phyloP scores from a whole-genome alignment of 176 grass and related monocot genomes.

The Raddia distichophylla region DNA sequence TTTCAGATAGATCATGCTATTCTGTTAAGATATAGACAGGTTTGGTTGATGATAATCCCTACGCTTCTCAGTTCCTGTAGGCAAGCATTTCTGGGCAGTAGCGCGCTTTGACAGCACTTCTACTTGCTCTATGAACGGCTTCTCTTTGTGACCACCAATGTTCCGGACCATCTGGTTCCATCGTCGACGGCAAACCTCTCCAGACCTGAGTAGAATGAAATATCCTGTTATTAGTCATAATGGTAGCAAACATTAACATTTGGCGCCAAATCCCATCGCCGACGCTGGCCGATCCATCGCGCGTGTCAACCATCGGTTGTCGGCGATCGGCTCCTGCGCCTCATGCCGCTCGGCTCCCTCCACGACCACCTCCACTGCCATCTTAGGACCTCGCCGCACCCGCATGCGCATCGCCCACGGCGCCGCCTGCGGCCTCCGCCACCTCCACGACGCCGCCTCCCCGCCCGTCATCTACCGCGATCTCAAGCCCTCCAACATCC shows the following conservation, averaged over 20 bases:
- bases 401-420: conserved; percentile 59
- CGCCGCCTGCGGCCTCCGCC: conserved; percentile 41
- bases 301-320: too few relatives aligned
- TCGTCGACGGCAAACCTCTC: conserved; percentile 60
- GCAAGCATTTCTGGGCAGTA: conserved; percentile 73
- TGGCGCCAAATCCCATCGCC: too few relatives aligned
- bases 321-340: conserved; percentile 39
- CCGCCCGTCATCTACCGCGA: conserved; percentile 63
- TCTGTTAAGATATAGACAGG: background rate
- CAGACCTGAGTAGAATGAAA: conserved; percentile 50
- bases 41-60: background rate
- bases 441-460: conserved; percentile 45
- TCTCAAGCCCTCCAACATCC: conserved; percentile 66
- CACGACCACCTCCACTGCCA: conserved; percentile 35
- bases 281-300: too few relatives aligned
- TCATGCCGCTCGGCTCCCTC: conserved; percentile 53
- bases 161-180: conserved; percentile 79
- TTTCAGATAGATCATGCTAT: background rate
- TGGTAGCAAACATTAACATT: background rate
- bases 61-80: conserved; percentile 45
- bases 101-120: conserved; percentile 56
- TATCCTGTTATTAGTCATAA: background rate
- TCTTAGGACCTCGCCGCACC: background rate
- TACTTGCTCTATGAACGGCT: conserved; percentile 74
- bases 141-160: conserved; percentile 60